Evolutionary conservation across 2,329 filamentous ascomycete genomes (phyloP).

Genomic region (Esteya vermicola): DNA sequence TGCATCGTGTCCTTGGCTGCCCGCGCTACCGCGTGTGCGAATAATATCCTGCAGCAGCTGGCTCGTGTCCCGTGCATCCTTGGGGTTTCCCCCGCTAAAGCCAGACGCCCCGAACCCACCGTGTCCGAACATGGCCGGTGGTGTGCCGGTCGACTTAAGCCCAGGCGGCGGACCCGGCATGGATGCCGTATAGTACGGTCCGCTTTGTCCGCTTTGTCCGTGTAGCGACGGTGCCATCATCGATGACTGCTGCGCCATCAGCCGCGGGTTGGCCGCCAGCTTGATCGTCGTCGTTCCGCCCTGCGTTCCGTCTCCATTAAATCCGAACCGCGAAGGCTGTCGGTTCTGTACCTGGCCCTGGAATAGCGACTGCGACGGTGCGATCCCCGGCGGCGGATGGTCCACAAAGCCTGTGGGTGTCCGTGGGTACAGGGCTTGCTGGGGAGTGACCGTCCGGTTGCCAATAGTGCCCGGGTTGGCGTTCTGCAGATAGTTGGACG

Average conservation of each 20-base stretch:
- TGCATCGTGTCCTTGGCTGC: constrained; percentile 63
- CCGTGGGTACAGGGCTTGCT: constrained; percentile 41
- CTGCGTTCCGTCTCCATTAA: constrained; percentile 60
- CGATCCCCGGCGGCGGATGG: constrained; percentile 20
- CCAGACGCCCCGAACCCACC: constrained; percentile 63
- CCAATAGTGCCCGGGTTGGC: constrained; percentile 17
- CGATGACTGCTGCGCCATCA: constrained; percentile 74
- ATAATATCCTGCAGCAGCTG: constrained; percentile 75
- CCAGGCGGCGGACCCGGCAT: constrained; percentile 91
- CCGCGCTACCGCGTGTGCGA: constrained; percentile 46
- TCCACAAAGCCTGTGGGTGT: constrained; percentile 46
- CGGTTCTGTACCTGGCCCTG: constrained; percentile 58
- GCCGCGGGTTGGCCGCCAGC: constrained; percentile 61
- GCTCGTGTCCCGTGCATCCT: constrained; percentile 58
- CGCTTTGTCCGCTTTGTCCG: constrained; percentile 44
- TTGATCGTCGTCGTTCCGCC: constrained; percentile 52
- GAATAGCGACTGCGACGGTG: constrained; percentile 23
- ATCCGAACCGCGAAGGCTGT: constrained; percentile 77
- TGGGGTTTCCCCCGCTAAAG: constrained; percentile 53
- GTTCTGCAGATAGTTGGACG: constrained; percentile 31
- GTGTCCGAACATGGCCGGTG: constrained; percentile 86
- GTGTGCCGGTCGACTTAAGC: constrained; percentile 86
- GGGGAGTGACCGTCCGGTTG: constrained; percentile 13
- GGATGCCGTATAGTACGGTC: constrained; percentile 67
- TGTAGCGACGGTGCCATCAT: constrained; percentile 64